Conservation (phyloP, 345 rosid species). For the Fremontodendron californicum region DNA sequence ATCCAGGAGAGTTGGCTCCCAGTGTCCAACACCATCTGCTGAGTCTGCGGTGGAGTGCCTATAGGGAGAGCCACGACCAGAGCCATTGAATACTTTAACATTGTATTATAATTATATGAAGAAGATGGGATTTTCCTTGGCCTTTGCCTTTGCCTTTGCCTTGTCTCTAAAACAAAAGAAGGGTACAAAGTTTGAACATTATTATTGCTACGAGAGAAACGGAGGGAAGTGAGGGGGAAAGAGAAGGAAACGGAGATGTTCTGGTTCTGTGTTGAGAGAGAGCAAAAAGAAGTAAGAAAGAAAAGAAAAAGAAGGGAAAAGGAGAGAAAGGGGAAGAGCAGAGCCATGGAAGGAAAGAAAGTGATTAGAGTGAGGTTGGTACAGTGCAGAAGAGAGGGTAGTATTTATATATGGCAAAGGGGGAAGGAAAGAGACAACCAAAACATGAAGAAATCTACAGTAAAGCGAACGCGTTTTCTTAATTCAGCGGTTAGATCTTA, state of each 20-base stretch:
- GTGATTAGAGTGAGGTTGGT: background rate
- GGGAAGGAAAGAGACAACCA: background rate
- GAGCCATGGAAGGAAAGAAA: background rate
- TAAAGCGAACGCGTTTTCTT: background rate
- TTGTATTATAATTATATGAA: slow-evolving; percentile 39
- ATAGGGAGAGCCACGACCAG: slow-evolving; percentile 63
- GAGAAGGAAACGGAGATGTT: slow-evolving; percentile 14
- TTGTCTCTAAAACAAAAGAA: slow-evolving; percentile 19
- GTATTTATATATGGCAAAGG: background rate
- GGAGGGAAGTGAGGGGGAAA: slow-evolving; percentile 37
- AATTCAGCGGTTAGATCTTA: background rate
- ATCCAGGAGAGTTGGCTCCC: slow-evolving; percentile 94
- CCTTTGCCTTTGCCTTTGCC: slow-evolving; percentile 12
- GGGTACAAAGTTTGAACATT: slow-evolving; percentile 10
- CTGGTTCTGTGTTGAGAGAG: background rate
- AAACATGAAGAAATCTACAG: background rate
- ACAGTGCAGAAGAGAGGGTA: background rate
- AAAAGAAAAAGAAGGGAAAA: background rate
- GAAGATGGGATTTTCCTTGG: background rate
- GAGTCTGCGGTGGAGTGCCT: slow-evolving; percentile 85
- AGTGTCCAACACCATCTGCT: slow-evolving; percentile 78
- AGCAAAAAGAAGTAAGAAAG: background rate
- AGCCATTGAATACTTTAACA: slow-evolving; percentile 73
- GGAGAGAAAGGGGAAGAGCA: background rate
- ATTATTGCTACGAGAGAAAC: slow-evolving; percentile 18